Evolutionary conservation across 139 green algal genomes (phyloP).

Genomic region (Chlamydomonas asymmetrica): DNA sequence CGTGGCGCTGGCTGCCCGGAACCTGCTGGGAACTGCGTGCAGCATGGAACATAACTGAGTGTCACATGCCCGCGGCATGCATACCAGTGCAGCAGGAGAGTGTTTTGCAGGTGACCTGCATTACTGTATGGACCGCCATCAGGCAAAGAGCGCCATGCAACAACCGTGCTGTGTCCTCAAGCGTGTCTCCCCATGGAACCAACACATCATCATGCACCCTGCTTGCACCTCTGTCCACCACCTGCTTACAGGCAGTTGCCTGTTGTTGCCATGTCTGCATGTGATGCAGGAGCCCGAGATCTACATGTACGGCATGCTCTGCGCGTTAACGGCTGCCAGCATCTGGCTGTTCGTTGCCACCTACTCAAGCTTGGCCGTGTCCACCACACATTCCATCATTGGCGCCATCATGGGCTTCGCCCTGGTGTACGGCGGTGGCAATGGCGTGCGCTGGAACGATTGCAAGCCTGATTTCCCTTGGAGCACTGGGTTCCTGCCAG

Average conservation of each 20-base stretch:
- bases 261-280: not conserved
- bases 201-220: too few species aligned
- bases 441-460: constrained; percentile 26
- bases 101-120: too few species aligned
- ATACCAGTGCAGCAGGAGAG: too few species aligned
- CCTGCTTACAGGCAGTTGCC: too few species aligned
- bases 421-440: constrained; percentile 29
- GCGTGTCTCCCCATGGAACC: too few species aligned
- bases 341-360: constrained; percentile 47
- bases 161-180: too few species aligned
- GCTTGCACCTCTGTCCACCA: not conserved
- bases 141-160: too few species aligned
- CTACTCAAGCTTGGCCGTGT: constrained; percentile 54
- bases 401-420: constrained; percentile 40
- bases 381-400: constrained; percentile 56
- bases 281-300: constrained; percentile 39
- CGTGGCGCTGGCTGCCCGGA: too few species aligned
- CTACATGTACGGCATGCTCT: constrained; percentile 58
- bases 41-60: too few species aligned
- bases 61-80: too few species aligned
- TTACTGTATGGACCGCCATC: too few species aligned
- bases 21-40: too few species aligned
- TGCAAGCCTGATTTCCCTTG: constrained; percentile 1
- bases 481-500: not conserved
- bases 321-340: constrained; percentile 29